Evolutionary conservation across 2,329 filamentous ascomycete genomes (phyloP), one percentile per base, ranked within the genome.

Genomic region (Arthrobotrys conoides): DNA sequence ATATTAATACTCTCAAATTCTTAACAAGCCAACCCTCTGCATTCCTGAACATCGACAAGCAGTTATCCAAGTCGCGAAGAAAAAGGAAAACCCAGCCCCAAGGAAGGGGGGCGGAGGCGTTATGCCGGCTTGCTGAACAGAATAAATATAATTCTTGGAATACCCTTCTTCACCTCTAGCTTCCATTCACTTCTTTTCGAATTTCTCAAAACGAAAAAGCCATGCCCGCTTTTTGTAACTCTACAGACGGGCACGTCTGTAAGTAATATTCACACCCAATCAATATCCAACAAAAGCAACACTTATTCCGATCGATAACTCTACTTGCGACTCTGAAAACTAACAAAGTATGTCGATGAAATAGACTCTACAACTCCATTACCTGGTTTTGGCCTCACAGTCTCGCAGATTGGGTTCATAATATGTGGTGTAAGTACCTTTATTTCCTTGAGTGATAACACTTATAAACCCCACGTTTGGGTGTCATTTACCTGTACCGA

Each of bases 171-270:
- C 61, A 67, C 51, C 59, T 71, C 53, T 36, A 73, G 27, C 61
- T 77, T 63, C 67, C 73, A 63, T 46, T 30, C 53, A 51, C 44
- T 41, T n/a, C n/a, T 20, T 20, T 46, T 46, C 12, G 38, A 41
- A 38, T 69, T 22, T 44, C 20, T 27, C 57, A 36, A 46, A 75
- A 78, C 49, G 48, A 44, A 61, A 61, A 61, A 61, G 57, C 14
- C 57, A 78, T 78, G 75, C 55, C 36, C 38, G 67, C 68, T 44
- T 68, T 68, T 55, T 78, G 75, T 22, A 72, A 72, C 46, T 44
- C 68, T 2, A 78, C 75, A 16, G 75, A 78, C 48, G 75, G 75
- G 38, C 61, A 68, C 18, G 46, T 53, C 41, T 78, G 75, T 78
- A 64, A 72, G 72, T 75, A 14, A 3, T 46, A 46, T 12, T 20